phyloP scores from a whole-genome alignment of 2,329 filamentous ascomycete genomes.

The Thielaviopsis musarum region DNA sequence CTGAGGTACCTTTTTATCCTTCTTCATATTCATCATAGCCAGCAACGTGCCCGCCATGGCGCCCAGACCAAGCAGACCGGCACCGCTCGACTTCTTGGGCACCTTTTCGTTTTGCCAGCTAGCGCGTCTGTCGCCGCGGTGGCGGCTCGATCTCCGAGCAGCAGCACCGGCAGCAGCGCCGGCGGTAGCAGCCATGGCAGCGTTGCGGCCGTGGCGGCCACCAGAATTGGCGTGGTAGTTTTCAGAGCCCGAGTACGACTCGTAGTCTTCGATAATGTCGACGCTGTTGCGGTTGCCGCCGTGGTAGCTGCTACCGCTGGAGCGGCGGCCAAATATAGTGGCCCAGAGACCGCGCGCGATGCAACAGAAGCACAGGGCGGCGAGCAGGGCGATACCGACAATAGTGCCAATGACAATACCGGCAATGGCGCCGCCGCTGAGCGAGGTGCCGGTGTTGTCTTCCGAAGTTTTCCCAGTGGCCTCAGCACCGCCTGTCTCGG shows the following conservation, averaged over 20 bases:
- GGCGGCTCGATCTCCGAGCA: neutral
- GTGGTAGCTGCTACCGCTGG: neutral
- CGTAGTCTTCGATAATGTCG: constrained; percentile 21
- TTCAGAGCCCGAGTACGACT: constrained; percentile 34
- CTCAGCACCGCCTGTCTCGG: constrained; percentile 29
- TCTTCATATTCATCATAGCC: constrained; percentile 36
- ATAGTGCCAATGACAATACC: constrained; percentile 65
- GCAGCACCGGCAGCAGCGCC: neutral
- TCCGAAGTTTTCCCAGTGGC: constrained; percentile 26
- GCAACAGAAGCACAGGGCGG: constrained; percentile 61
- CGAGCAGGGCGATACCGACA: constrained; percentile 46
- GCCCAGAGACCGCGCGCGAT: constrained; percentile 46
- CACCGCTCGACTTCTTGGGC: constrained; percentile 30
- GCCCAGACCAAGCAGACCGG: constrained; percentile 36
- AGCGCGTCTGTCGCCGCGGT: constrained; percentile 5
- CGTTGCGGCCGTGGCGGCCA: constrained; percentile 17
- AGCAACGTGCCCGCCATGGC: constrained; percentile 34
- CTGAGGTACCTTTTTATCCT: constrained; percentile 27
- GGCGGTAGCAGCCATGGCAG: constrained; percentile 7
- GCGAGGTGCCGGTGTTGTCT: constrained; percentile 21
- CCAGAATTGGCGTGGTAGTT: constrained; percentile 2
- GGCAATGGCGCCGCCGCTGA: constrained; percentile 60
- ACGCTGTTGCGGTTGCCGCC: constrained; percentile 28
- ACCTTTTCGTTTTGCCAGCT: constrained; percentile 27
- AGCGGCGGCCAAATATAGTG: constrained; percentile 36